Evolutionary conservation across 441 rosid genomes (phyloP).

Genomic region (Adansonia grandidieri): DNA sequence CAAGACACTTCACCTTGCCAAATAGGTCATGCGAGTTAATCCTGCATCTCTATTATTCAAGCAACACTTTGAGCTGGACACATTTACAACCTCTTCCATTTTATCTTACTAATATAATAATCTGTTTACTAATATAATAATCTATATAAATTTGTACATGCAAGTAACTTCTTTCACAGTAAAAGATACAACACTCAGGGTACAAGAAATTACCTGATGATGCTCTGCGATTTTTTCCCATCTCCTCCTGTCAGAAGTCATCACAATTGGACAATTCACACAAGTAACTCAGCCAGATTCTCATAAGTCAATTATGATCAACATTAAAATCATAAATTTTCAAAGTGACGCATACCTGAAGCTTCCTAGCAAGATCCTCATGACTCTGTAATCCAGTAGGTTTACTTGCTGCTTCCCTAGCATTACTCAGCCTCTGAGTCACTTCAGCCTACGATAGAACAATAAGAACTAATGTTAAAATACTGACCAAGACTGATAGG

Average conservation of each 20-base stretch:
- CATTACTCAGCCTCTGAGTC: constrained; percentile 84
- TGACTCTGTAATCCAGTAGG: constrained; percentile 74
- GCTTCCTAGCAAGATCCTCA: constrained; percentile 93
- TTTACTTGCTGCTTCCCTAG: constrained; percentile 75
- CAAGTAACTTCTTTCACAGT: neutral
- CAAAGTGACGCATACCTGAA: constrained; percentile 57
- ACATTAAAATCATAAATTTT: neutral
- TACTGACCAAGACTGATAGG: neutral
- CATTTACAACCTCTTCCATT: neutral
- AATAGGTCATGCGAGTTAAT: neutral
- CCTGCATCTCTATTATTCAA: neutral
- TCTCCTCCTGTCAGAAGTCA: constrained; percentile 78
- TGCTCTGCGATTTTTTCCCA: constrained; percentile 86
- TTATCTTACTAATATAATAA: neutral
- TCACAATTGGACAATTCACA: constrained; percentile 23
- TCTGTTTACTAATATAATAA: neutral
- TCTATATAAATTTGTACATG: neutral
- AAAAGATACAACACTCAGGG: neutral
- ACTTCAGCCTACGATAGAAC: constrained; percentile 73
- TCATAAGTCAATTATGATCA: neutral
- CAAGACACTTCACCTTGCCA: neutral
- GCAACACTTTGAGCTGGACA: neutral
- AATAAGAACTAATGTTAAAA: neutral
- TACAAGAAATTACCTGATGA: constrained; percentile 57
- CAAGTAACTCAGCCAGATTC: constrained; percentile 1